These are phyloP conservation scores for Starmerella floricola DNA, from an alignment of 805 yeast species.

Conservation along the genomic window DNA sequence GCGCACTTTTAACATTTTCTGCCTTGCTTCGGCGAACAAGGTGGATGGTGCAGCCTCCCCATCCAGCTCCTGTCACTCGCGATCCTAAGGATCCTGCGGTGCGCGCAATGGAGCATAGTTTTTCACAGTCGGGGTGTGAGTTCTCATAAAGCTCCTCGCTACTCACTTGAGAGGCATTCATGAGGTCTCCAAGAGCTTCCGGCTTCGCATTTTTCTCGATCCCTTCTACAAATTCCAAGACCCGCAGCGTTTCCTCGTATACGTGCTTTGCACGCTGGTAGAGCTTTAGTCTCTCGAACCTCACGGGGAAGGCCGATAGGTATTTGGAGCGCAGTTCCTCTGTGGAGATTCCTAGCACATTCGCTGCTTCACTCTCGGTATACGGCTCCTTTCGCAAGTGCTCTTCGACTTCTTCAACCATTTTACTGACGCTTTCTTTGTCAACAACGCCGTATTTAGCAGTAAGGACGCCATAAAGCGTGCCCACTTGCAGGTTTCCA, in stretches of 20 bases:
- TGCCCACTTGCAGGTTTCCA: conserved; percentile 45
- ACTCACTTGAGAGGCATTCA: conserved; percentile 50
- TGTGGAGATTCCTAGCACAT: conserved; percentile 32
- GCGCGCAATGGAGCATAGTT: conserved; percentile 42
- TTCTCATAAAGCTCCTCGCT: conserved; percentile 40
- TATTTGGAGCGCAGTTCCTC: conserved; percentile 37
- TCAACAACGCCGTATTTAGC: conserved; percentile 33
- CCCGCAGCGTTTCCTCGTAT: conserved; percentile 48
- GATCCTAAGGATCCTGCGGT: conserved; percentile 51
- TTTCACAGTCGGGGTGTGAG: conserved; percentile 44
- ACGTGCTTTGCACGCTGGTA: conserved; percentile 53
- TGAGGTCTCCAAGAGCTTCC: conserved; percentile 37
- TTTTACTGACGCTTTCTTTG: conserved; percentile 31
- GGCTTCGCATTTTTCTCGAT: conserved; percentile 31
- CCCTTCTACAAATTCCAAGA: conserved; percentile 38
- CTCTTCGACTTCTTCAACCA: conserved; percentile 37
- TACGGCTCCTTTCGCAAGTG: conserved; percentile 37
- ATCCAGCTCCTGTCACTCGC: conserved; percentile 70
- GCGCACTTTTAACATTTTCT: conserved; percentile 32
- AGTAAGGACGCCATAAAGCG: conserved; percentile 53
- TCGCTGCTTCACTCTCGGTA: conserved; percentile 39
- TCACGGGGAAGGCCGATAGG: conserved; percentile 45
- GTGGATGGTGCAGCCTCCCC: conserved; percentile 66
- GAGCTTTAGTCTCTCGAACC: conserved; percentile 43
- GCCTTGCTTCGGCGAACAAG: conserved; percentile 39